Percentiles rank a stretch among this genome's conserved stretches.
These are phyloP conservation scores for Cladorrhinum samala DNA, from an alignment of 495 filamentous ascomycete species.

Conservation along the genomic window DNA sequence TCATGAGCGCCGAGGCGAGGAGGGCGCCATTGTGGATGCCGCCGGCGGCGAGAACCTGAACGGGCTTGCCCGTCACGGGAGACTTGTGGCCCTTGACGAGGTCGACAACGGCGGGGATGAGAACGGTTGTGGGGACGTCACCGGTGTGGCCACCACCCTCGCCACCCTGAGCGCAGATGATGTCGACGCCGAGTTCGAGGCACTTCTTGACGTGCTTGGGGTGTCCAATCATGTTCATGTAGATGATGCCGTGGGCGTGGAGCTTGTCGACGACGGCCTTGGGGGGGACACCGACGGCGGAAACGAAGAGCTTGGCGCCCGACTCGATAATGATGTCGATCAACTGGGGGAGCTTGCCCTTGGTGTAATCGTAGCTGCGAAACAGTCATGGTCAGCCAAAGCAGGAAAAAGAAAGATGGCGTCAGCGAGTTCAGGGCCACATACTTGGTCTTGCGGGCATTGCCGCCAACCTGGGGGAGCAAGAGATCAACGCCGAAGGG, in stretches of 20 bases:
- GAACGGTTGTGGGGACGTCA: conserved; percentile 62
- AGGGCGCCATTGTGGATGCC: conserved; percentile 91
- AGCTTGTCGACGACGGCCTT: conserved; percentile 81
- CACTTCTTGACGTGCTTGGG: conserved; percentile 97
- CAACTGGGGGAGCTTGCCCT: conserved; percentile 91
- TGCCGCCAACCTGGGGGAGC: conserved; percentile 89
- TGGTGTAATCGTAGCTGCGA: conserved; percentile 95
- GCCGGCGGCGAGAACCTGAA: conserved; percentile 89
- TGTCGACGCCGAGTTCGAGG: conserved; percentile 81
- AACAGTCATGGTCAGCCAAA: conserved; percentile 9
- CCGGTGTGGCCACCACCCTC: conserved; percentile 82
- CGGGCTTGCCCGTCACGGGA: conserved; percentile 76
- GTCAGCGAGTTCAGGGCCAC: conserved; percentile 23
- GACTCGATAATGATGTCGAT: conserved; percentile 88
- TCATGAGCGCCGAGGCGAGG: conserved; percentile 83
- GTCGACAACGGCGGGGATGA: conserved; percentile 80
- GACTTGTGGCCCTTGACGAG: conserved; percentile 75
- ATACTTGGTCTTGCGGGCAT: conserved; percentile 90
- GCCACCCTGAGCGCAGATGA: conserved; percentile 80
- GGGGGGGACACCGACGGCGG: conserved; percentile 90
- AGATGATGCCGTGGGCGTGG: conserved; percentile 79
- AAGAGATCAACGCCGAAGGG: conserved; percentile 96
- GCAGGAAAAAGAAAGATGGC: background rate
- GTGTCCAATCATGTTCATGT: conserved; percentile 99
- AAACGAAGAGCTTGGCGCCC: conserved; percentile 89